These are phyloP conservation scores for Fusarium secorum DNA, from an alignment of 2,329 filamentous ascomycete genomes.

Conservation along the genomic window DNA sequence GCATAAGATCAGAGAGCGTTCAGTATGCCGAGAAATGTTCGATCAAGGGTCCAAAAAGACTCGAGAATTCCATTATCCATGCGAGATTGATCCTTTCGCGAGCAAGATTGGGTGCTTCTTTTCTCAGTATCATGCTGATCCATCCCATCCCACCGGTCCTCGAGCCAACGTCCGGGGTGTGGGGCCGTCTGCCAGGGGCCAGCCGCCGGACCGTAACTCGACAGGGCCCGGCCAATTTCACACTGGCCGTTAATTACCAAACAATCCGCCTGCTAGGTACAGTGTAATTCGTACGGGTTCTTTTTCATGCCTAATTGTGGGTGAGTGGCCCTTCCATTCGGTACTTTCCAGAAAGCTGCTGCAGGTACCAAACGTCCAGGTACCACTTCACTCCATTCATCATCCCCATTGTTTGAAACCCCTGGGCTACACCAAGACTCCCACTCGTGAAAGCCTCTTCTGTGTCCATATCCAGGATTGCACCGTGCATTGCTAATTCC, in stretches of 20 bases:
- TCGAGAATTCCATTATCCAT: slow-evolving; percentile 16
- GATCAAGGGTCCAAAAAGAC: slow-evolving; percentile 14
- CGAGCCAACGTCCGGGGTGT: slow-evolving; percentile 39
- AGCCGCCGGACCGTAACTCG: slow-evolving; percentile 25
- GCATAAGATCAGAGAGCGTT: slow-evolving; percentile 4
- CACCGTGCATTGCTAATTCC: slow-evolving; percentile 3
- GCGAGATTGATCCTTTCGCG: slow-evolving; percentile 11
- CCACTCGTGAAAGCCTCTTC: slow-evolving; percentile 4
- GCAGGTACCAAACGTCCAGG: slow-evolving; percentile 34
- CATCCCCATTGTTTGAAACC: slow-evolving; percentile 25
- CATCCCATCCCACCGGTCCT: slow-evolving; percentile 17
- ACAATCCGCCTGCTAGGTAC: slow-evolving; percentile 13
- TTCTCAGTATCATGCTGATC: slow-evolving; percentile 14
- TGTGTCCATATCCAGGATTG: slow-evolving; percentile 2
- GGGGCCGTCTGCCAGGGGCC: slow-evolving; percentile 38
- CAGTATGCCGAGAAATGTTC: not conserved
- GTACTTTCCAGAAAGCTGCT: slow-evolving; percentile 30
- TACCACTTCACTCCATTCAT: not conserved
- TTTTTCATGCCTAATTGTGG: slow-evolving; percentile 31
- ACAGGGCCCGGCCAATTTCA: slow-evolving; percentile 21
- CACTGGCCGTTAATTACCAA: slow-evolving; percentile 24
- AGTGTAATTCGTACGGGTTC: not conserved
- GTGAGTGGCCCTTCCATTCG: slow-evolving; percentile 28
- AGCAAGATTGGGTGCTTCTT: slow-evolving; percentile 17
- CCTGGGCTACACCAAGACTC: slow-evolving; percentile 22